phyloP scores from a whole-genome alignment of 1,284 basidiomycete genomes.

The Schizophyllum amplum region DNA sequence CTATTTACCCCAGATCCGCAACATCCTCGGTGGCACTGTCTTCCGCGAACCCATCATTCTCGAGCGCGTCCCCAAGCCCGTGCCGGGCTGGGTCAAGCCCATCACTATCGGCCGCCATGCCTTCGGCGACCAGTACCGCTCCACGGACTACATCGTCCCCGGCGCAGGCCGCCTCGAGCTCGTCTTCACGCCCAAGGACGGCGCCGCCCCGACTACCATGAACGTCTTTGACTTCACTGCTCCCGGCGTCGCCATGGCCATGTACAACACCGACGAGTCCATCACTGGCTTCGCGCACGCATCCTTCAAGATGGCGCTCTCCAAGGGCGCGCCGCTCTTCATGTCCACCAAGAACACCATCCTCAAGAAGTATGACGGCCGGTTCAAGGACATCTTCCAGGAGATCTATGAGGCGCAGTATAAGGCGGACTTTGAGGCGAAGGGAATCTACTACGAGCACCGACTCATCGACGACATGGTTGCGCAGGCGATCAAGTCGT shows the following conservation, averaged over 20 bases:
- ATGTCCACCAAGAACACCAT: slow-evolving; percentile 99
- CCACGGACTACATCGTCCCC: slow-evolving; percentile 83
- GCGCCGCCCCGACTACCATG: slow-evolving; percentile 54
- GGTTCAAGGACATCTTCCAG: slow-evolving; percentile 99
- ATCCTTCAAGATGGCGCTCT: slow-evolving; percentile 97
- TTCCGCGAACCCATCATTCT: slow-evolving; percentile 99
- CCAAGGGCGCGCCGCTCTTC: slow-evolving; percentile 94
- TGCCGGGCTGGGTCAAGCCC: slow-evolving; percentile 96
- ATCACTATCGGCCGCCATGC: slow-evolving; percentile 97
- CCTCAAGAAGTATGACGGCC: slow-evolving; percentile 92
- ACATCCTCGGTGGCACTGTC: slow-evolving; percentile 95
- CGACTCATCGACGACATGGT: slow-evolving; percentile 94
- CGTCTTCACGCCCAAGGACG: slow-evolving; percentile 75
- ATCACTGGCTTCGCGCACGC: slow-evolving; percentile 95
- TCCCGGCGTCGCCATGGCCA: slow-evolving; percentile 82
- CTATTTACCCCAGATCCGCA: slow-evolving; percentile 64
- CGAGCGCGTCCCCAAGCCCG: slow-evolving; percentile 81
- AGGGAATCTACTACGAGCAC: slow-evolving; percentile 95
- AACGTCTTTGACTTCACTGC: slow-evolving; percentile 90
- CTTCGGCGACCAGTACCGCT: slow-evolving; percentile 94
- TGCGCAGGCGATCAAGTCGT: slow-evolving; percentile 93
- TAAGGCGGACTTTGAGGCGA: slow-evolving; percentile 73
- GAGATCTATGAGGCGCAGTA: slow-evolving; percentile 86
- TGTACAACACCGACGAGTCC: slow-evolving; percentile 97
- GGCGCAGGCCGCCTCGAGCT: slow-evolving; percentile 89